Evolutionary conservation across 768 basidiomycete species (phyloP).

Genomic region (Leccinum subgranulosum): DNA sequence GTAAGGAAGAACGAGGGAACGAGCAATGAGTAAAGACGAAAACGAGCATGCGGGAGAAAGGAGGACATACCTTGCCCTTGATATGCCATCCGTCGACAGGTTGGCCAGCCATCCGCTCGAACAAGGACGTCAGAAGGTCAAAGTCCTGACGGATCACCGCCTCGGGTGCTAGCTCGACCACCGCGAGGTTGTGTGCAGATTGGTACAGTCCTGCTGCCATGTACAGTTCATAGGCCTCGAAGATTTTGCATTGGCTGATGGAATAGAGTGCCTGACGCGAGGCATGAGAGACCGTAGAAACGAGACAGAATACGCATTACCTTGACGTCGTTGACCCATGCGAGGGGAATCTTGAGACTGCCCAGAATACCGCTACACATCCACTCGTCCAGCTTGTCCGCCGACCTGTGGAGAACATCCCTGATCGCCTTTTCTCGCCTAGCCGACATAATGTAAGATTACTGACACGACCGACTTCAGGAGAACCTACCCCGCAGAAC

Average conservation of each 20-base stretch:
- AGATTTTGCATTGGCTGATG: conserved; percentile 57
- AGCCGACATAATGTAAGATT: conserved; percentile 9
- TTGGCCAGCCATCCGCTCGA: conserved; percentile 56
- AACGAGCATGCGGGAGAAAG: neutral
- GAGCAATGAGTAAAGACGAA: neutral
- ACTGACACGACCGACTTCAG: conserved; percentile 1
- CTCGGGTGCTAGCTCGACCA: conserved; percentile 85
- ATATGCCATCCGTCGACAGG: conserved; percentile 74
- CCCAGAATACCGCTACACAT: conserved; percentile 66
- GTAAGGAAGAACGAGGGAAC: conserved; percentile 1
- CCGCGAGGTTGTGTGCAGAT: conserved; percentile 80
- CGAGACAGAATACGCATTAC: conserved; percentile 34
- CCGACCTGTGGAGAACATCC: conserved; percentile 72
- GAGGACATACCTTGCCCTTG: conserved; percentile 67
- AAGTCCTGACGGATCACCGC: conserved; percentile 60
- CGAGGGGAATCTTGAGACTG: conserved; percentile 73
- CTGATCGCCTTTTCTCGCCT: conserved; percentile 84
- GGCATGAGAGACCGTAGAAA: neutral
- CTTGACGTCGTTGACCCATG: conserved; percentile 92
- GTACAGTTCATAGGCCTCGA: conserved; percentile 74
- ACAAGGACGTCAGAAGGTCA: conserved; percentile 64
- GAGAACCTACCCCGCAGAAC: conserved; percentile 63
- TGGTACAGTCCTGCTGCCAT: conserved; percentile 66
- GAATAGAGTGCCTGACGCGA: conserved; percentile 60
- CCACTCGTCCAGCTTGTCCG: conserved; percentile 67